phyloP scores from a whole-genome alignment of 306 rosid species.

The Corylus americana region DNA sequence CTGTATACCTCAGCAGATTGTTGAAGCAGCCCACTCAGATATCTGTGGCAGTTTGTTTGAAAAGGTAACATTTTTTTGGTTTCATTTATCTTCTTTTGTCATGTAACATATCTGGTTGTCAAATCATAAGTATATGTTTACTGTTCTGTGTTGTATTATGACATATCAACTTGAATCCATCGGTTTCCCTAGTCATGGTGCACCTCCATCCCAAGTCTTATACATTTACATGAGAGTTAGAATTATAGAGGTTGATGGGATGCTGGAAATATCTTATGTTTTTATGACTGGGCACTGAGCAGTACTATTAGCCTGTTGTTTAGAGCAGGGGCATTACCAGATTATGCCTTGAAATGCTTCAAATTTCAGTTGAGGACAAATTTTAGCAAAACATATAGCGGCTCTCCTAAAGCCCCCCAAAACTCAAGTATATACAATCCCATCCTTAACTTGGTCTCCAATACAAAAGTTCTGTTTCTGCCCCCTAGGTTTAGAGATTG shows the following conservation, averaged over 20 bases:
- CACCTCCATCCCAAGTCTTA: background rate
- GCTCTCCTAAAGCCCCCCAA: no score
- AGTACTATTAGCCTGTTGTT: background rate
- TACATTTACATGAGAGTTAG: background rate
- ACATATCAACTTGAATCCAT: background rate
- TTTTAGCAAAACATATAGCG: no score
- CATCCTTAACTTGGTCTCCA: no score
- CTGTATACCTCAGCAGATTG: constrained; percentile 81
- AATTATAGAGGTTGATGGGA: background rate
- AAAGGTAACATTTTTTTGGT: constrained; percentile 51
- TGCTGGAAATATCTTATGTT: background rate
- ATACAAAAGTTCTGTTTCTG: background rate
- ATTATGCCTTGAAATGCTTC: background rate
- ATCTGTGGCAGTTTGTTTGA: constrained; percentile 97
- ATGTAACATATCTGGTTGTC: background rate
- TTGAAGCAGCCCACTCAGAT: constrained; percentile 91
- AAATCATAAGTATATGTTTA: background rate
- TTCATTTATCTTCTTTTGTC: constrained; percentile 14
- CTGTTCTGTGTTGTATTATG: background rate
- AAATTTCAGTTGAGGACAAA: no score
- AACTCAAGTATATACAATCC: no score
- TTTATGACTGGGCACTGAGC: background rate
- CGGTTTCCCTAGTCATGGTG: background rate
- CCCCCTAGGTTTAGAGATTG: background rate
- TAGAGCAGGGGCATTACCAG: background rate